Conservation (phyloP, 228 moss, liverwort and hornwort species). For the Sphagnum magellanicum region DNA sequence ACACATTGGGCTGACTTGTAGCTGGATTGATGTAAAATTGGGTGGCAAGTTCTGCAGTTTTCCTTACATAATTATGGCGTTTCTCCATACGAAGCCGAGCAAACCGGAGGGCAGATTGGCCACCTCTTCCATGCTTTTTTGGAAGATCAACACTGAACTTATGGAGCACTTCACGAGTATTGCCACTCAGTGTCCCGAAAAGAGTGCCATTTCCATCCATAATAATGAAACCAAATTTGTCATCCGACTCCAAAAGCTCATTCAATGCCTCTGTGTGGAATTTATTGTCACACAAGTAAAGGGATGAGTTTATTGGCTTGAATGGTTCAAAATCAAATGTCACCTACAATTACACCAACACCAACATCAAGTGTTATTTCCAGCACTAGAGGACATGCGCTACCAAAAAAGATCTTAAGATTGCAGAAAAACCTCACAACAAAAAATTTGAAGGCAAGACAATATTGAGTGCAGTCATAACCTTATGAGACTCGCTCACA, state of each 20-base stretch:
- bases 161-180: conserved; percentile 19
- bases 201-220: conserved; percentile 26
- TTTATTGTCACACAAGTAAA: conserved; percentile 31
- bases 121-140: conserved; percentile 24
- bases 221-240: conserved; percentile 29
- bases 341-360: background rate
- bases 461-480: no score
- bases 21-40: conserved; percentile 19
- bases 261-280: conserved; percentile 23
- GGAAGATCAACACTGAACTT: conserved; percentile 24
- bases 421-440: no score
- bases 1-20: conserved; percentile 23
- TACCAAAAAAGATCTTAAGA: no score
- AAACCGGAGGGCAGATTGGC: conserved; percentile 25
- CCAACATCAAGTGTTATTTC: no score
- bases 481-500: no score
- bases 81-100: conserved; percentile 28
- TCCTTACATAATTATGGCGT: conserved; percentile 24
- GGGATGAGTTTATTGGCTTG: conserved; percentile 27
- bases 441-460: no score
- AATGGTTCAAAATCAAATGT: conserved; percentile 23
- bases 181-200: conserved; percentile 24
- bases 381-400: no score
- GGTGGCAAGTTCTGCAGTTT: conserved; percentile 20
- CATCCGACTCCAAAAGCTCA: conserved; percentile 26